Percentiles rank a stretch among this genome's conserved stretches.
Evolutionary conservation across 108 stramenopile genomes (phyloP).

Genomic region (Hondaea fermentalgiana): DNA sequence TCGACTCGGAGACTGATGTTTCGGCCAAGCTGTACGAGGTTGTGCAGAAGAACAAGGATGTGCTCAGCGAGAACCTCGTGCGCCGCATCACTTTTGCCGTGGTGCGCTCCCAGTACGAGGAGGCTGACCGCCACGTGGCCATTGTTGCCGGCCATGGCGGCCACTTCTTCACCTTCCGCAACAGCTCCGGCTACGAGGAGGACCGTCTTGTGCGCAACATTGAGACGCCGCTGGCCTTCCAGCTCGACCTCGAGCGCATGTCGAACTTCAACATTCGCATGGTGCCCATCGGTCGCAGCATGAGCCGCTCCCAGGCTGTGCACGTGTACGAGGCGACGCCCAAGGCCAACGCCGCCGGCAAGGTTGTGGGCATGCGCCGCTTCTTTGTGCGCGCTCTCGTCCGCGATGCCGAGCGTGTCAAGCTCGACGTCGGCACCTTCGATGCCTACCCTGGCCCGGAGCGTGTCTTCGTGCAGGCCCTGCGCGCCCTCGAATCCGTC

Average conservation of each 20-base stretch:
- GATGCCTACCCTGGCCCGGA: constrained; percentile 58
- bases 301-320: constrained; percentile 35
- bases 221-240: constrained; percentile 76
- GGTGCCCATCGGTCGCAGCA: constrained; percentile 63
- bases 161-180: constrained; percentile 82
- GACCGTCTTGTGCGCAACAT: constrained; percentile 81
- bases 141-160: not conserved
- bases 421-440: constrained; percentile 54
- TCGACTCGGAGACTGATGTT: not conserved
- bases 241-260: constrained; percentile 76
- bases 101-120: not conserved
- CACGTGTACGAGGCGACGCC: constrained; percentile 86
- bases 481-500: constrained; percentile 77
- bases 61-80: not conserved
- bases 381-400: constrained; percentile 73
- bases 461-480: constrained; percentile 80
- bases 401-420: constrained; percentile 42
- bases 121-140: not conserved
- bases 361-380: not conserved
- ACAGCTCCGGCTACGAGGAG: constrained; percentile 65
- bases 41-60: not conserved
- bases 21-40: not conserved
- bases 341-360: constrained; percentile 35
- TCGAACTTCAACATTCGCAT: constrained; percentile 77
- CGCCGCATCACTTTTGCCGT: constrained; percentile 32